A percentile compares a stretch with the other conserved stretches of the same genome.
These are phyloP conservation scores for Garcileccinum viscosum DNA, from an alignment of 1,284 basidiomycete species.

Conservation along the genomic window DNA sequence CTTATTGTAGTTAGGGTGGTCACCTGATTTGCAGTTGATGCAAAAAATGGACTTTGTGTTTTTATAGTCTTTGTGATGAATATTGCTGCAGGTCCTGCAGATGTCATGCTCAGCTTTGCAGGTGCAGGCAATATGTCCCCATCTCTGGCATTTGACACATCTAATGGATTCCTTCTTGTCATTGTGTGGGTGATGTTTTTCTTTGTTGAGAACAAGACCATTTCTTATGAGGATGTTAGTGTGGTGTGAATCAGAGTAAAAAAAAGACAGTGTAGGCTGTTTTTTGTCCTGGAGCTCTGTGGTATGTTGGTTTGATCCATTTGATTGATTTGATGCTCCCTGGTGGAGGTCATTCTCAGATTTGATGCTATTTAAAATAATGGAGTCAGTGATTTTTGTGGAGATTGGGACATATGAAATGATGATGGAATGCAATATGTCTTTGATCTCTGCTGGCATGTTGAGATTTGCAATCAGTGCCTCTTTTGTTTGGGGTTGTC, in stretches of 20 bases:
- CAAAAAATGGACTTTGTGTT: neutral
- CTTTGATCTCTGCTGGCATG: no score
- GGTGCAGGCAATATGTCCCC: neutral
- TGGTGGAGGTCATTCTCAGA: no score
- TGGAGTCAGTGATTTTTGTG: no score
- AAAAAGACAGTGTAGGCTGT: neutral
- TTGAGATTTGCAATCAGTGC: no score
- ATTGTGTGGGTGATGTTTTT: neutral
- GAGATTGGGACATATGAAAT: no score
- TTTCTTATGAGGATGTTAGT: neutral
- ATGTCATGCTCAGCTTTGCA: neutral
- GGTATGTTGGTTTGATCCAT: neutral
- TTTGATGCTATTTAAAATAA: no score
- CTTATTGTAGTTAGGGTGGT: neutral
- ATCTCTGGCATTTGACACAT: neutral
- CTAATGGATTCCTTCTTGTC: neutral
- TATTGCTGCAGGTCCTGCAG: neutral
- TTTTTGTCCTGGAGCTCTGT: neutral
- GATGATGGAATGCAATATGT: no score
- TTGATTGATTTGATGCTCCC: fast-evolving
- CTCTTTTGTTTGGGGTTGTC: no score
- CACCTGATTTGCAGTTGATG: neutral
- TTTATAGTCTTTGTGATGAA: neutral
- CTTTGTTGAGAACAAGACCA: neutral
- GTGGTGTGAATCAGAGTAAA: neutral